phyloP scores from a whole-genome alignment of 1,284 basidiomycete genomes.

The Apiotrichum laibachii region DNA sequence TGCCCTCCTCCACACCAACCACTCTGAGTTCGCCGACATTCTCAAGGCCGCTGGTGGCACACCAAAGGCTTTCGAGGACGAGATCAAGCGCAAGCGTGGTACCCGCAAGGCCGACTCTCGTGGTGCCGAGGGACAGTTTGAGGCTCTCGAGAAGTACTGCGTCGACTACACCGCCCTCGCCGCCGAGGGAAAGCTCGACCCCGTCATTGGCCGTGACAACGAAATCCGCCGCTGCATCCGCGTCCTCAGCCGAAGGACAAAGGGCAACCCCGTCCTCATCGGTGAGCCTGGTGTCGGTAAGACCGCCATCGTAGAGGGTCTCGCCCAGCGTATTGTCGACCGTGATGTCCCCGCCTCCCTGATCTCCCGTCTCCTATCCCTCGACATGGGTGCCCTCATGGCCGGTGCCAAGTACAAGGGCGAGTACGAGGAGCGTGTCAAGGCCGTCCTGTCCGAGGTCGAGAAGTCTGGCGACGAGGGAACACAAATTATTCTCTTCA shows the following conservation, averaged over 20 bases:
- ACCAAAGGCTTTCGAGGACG: slow-evolving; percentile 55
- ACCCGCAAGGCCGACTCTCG: slow-evolving; percentile 57
- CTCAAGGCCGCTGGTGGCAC: slow-evolving; percentile 54
- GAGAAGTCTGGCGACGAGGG: slow-evolving; percentile 86
- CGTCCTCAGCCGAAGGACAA: slow-evolving; percentile 68
- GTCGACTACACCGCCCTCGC: slow-evolving; percentile 53
- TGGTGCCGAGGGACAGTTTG: slow-evolving; percentile 54
- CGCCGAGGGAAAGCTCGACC: slow-evolving; percentile 57
- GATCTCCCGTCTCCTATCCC: slow-evolving; percentile 69
- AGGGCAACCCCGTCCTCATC: slow-evolving; percentile 60
- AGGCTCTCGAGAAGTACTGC: slow-evolving; percentile 53
- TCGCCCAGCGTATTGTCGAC: slow-evolving; percentile 93
- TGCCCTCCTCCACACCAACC: slow-evolving; percentile 62
- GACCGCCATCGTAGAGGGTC: slow-evolving; percentile 89
- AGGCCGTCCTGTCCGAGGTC: slow-evolving; percentile 82
- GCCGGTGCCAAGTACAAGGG: slow-evolving; percentile 93
- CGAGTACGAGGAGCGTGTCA: slow-evolving; percentile 96
- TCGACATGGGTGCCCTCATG: slow-evolving; percentile 92
- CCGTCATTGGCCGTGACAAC: slow-evolving; percentile 59
- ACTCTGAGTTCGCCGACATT: slow-evolving; percentile 50
- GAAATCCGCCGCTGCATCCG: slow-evolving; percentile 61
- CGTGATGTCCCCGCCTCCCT: slow-evolving; percentile 90
- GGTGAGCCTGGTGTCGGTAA: slow-evolving; percentile 89
- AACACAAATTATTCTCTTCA: slow-evolving; percentile 84
- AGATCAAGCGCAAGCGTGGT: slow-evolving; percentile 55